Conservation (phyloP, 2,329 filamentous ascomycete species). For the Penicillium griseofulvum region DNA sequence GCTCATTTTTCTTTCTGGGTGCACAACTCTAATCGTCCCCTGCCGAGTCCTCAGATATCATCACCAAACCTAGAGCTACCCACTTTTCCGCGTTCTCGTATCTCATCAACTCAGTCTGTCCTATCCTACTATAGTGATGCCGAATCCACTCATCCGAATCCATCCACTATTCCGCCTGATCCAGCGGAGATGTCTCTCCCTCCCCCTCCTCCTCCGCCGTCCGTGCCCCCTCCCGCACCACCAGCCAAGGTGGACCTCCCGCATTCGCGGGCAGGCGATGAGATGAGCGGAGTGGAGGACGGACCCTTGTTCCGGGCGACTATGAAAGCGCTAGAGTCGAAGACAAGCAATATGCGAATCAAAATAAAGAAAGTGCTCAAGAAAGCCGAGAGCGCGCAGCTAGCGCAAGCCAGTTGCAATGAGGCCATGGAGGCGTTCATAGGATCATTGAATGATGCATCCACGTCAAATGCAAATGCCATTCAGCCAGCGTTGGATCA, state of each 20-base stretch:
- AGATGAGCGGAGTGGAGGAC: slow-evolving; percentile 81
- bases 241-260: slow-evolving; percentile 81
- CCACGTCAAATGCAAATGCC: slow-evolving; percentile 87
- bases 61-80: slow-evolving; percentile 71
- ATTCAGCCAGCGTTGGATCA: slow-evolving; percentile 97
- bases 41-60: slow-evolving; percentile 59
- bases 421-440: slow-evolving; percentile 80
- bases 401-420: slow-evolving; percentile 78
- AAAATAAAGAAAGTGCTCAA: slow-evolving; percentile 97
- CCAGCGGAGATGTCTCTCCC: slow-evolving; percentile 21
- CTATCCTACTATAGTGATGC: slow-evolving; percentile 75
- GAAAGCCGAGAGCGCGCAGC: slow-evolving; percentile 83
- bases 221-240: slow-evolving; percentile 29
- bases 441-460: slow-evolving; percentile 81
- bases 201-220: slow-evolving; percentile 20
- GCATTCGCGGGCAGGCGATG: slow-evolving; percentile 79
- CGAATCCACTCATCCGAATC: slow-evolving; percentile 50
- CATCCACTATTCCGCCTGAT: slow-evolving; percentile 33
- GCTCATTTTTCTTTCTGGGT: slow-evolving; percentile 96
- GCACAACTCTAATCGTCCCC: slow-evolving; percentile 57
- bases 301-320: slow-evolving; percentile 94
- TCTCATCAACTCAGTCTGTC: slow-evolving; percentile 83
- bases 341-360: slow-evolving; percentile 87
- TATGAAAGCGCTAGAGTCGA: slow-evolving; percentile 93
- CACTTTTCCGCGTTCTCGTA: slow-evolving; percentile 72